Evolutionary conservation across 2,329 filamentous ascomycete species (phyloP), one percentile per base, ranked within the genome.

Genomic region (Claviceps pazoutovae): DNA sequence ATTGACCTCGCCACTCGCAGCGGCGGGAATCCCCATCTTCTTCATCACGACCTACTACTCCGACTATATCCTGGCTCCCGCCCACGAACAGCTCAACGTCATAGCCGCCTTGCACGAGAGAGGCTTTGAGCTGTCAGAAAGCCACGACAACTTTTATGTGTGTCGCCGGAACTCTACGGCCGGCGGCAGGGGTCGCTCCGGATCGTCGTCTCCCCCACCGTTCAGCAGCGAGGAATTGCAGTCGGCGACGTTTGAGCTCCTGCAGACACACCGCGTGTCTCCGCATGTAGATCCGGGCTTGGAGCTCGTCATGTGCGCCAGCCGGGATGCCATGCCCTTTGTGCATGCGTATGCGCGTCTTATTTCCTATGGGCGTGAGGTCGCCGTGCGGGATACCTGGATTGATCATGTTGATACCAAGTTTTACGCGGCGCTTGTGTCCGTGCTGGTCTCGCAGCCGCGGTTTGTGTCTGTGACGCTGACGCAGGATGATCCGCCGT

Each of bases 11-110:
- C 93, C 91, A 5, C 75, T 97, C 36, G 91, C 93, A 30, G 76
- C 96, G 64, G 91, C 91, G 48, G 88, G 88, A 59, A 93, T 97
- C 50, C 87, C 91, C 50, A 95, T 98, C 63, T 96, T 97, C 74
- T 97, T 97, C 76, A 95, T 96, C 66, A 96, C 91, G 3, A 96
- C 89, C 36, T 98, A 97, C 69, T 97, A 95, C 69, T 93, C 87
- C 37, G 91, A 98, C 70, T 97, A 95, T 68, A 94, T 98, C 60
- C 77, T 97, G 38, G 88, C 96, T 1, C 90, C 93, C 0, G 76
- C 76, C 50, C 86, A 83, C 62, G 82, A 85, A 61, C 82, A 84
- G 49, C 71, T 78, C 26, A 83, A 82, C 41, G 90, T 97, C 47
- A 80, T 88, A 37, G 75, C 82, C 53, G 85, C 88, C 0, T 74